Conservation (phyloP, 768 basidiomycete species). For the Termitomyces titanicus region DNA sequence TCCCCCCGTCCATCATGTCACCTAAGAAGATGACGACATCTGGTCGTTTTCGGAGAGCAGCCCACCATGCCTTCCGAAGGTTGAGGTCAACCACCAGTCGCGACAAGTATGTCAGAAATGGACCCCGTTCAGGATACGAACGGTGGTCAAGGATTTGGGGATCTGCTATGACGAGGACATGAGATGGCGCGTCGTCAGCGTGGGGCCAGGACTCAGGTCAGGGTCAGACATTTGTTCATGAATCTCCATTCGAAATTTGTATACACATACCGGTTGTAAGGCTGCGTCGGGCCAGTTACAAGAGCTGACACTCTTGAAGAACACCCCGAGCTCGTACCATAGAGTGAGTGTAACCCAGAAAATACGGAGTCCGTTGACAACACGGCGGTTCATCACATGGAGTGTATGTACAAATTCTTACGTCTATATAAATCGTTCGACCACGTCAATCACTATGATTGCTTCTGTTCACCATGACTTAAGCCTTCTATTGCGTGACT, state of each 20-base stretch:
- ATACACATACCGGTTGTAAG: slow-evolving; percentile 25
- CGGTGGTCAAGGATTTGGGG: slow-evolving; percentile 79
- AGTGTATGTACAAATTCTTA: not conserved
- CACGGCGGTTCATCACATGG: slow-evolving; percentile 6
- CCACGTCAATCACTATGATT: not conserved
- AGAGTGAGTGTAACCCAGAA: slow-evolving; percentile 61
- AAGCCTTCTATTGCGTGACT: not conserved
- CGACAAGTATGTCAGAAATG: slow-evolving; percentile 53
- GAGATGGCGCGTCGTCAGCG: slow-evolving; percentile 23
- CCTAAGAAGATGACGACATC: slow-evolving; percentile 82
- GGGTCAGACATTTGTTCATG: not conserved
- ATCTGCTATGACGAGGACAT: slow-evolving; percentile 82
- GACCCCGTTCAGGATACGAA: slow-evolving; percentile 63
- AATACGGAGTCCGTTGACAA: slow-evolving; percentile 38
- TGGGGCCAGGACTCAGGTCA: not conserved
- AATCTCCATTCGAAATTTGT: not conserved
- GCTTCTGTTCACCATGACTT: not conserved
- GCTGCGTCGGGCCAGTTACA: slow-evolving; percentile 62
- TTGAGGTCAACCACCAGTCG: slow-evolving; percentile 76
- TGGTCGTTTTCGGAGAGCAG: slow-evolving; percentile 53
- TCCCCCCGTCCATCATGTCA: slow-evolving; percentile 89
- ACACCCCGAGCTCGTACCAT: slow-evolving; percentile 69
- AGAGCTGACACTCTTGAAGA: slow-evolving; percentile 38
- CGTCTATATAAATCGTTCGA: not conserved
- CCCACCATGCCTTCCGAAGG: slow-evolving; percentile 82